Conservation (phyloP, 257 asterid genomes). For the Nicotiana undulata region DNA sequence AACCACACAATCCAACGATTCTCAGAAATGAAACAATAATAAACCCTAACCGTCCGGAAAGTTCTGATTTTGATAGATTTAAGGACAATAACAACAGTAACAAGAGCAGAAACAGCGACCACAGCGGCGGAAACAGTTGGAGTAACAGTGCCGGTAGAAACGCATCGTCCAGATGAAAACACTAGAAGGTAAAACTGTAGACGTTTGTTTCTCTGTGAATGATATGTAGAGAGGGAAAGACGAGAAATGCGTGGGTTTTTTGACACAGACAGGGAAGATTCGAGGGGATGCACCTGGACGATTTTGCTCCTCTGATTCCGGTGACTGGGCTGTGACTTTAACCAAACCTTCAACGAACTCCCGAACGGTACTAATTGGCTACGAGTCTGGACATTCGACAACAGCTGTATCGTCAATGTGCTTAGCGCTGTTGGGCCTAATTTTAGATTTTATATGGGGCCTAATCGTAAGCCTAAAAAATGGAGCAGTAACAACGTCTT, state of each 20-base stretch:
- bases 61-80: background rate
- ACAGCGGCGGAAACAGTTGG: constrained; percentile 8
- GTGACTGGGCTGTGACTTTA: background rate
- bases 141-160: background rate
- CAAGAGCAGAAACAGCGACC: constrained; percentile 17
- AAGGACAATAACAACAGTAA: constrained; percentile 18
- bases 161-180: constrained; percentile 24
- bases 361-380: background rate
- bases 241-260: constrained; percentile 20
- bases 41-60: background rate
- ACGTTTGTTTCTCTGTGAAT: background rate
- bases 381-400: background rate
- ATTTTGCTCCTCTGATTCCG: background rate
- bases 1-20: background rate
- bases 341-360: background rate
- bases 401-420: background rate
- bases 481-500: no score
- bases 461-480: background rate
- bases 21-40: background rate
- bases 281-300: constrained; percentile 27
- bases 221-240: background rate
- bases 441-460: background rate
- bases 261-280: constrained; percentile 28
- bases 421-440: background rate
- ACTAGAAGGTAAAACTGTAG: background rate